A percentile compares a stretch with the other conserved stretches of the same genome.
phyloP scores from a whole-genome alignment of 495 filamentous ascomycete species.

The Cudoniella acicularis region DNA sequence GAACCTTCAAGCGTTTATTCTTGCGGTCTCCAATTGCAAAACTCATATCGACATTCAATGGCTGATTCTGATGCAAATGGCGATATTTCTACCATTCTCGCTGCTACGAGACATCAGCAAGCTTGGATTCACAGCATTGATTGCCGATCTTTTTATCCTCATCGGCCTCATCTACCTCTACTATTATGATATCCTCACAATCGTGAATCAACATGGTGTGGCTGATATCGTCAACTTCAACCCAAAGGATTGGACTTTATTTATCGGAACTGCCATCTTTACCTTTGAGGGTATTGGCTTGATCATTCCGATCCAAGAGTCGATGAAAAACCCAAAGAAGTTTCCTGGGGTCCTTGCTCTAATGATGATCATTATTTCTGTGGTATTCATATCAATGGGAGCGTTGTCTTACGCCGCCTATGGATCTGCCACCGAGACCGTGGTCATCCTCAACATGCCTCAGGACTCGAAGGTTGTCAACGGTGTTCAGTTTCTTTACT shows the following conservation, averaged over 20 bases:
- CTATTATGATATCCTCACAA: slow-evolving; percentile 90
- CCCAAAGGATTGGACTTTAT: slow-evolving; percentile 83
- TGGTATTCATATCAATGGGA: slow-evolving; percentile 87
- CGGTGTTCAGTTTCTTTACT: slow-evolving; percentile 71
- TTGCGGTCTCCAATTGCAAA: slow-evolving; percentile 74
- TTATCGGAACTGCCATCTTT: slow-evolving; percentile 98
- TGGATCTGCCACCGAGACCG: slow-evolving; percentile 90
- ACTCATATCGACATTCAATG: slow-evolving; percentile 78
- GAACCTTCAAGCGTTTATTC: slow-evolving; percentile 91
- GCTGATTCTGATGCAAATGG: slow-evolving; percentile 87
- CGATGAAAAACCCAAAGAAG: slow-evolving; percentile 83
- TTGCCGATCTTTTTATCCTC: slow-evolving; percentile 92
- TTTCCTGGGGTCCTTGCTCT: slow-evolving; percentile 81
- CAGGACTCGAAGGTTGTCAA: slow-evolving; percentile 89
- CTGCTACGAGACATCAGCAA: slow-evolving; percentile 95
- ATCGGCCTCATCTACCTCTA: slow-evolving; percentile 91
- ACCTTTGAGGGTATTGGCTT: slow-evolving; percentile 97
- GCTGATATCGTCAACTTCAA: slow-evolving; percentile 88
- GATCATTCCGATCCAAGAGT: slow-evolving; percentile 98
- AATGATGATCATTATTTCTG: slow-evolving; percentile 91
- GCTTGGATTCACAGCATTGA: slow-evolving; percentile 81
- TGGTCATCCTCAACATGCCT: slow-evolving; percentile 91
- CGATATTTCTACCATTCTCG: slow-evolving; percentile 89
- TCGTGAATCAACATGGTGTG: slow-evolving; percentile 68
- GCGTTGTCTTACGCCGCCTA: slow-evolving; percentile 94